phyloP scores from a whole-genome alignment of 495 filamentous ascomycete species.

The Penicillium riverlandense region DNA sequence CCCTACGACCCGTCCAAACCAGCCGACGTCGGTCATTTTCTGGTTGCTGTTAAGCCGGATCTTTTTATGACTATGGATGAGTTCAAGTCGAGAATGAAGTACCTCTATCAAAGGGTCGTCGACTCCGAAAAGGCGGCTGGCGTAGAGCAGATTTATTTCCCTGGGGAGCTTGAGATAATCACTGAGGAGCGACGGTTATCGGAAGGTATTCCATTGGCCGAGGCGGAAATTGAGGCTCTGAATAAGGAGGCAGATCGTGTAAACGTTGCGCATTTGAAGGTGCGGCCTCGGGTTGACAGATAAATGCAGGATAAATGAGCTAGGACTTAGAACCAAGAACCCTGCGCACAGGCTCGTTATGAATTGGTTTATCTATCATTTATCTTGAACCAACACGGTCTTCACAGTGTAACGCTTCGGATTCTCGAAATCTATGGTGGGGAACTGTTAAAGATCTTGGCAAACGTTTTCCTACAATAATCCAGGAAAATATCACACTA shows the following conservation, averaged over 20 bases:
- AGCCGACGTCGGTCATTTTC: constrained; percentile 69
- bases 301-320: too few relatives aligned
- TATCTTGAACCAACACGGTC: too few relatives aligned
- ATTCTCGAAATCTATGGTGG: too few relatives aligned
- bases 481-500: too few relatives aligned
- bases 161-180: constrained; percentile 68
- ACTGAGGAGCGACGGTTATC: constrained; percentile 45
- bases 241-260: constrained; percentile 59
- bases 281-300: background rate
- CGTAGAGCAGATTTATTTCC: constrained; percentile 72
- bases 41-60: constrained; percentile 70
- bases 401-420: too few relatives aligned
- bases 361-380: too few relatives aligned
- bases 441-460: too few relatives aligned
- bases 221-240: constrained; percentile 57
- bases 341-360: too few relatives aligned
- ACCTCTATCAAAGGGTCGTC: constrained; percentile 58
- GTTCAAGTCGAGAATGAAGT: constrained; percentile 63
- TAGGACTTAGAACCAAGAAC: too few relatives aligned
- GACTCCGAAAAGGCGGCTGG: constrained; percentile 58
- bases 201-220: constrained; percentile 59
- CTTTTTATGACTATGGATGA: constrained; percentile 65
- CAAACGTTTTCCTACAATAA: too few relatives aligned
- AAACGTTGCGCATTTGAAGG: constrained; percentile 28
- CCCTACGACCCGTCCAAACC: constrained; percentile 64